Conservation (phyloP, 305 asterid species). For the Caryopteris hybrid region DNA sequence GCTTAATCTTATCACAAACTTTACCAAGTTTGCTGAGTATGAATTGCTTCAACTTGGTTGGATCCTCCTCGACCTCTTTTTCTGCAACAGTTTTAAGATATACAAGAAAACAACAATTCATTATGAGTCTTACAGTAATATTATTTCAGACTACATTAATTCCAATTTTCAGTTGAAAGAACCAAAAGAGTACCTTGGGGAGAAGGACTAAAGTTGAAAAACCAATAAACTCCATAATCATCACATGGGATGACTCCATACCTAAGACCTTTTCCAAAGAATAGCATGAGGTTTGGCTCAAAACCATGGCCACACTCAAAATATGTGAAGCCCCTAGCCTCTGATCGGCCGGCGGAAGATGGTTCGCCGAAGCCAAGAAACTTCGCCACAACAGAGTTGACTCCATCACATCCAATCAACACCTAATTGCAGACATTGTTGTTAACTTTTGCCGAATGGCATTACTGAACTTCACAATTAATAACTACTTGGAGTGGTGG, state of each 20-base stretch:
- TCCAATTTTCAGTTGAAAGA: no score
- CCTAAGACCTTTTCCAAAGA: slow-evolving; percentile 31
- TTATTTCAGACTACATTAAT: background rate
- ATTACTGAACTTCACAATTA: no score
- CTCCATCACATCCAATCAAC: slow-evolving; percentile 52
- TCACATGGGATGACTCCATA: slow-evolving; percentile 38
- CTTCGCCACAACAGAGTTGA: no score
- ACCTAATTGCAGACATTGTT: no score
- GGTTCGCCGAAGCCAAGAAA: slow-evolving; percentile 38
- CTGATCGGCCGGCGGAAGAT: slow-evolving; percentile 25
- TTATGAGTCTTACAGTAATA: background rate
- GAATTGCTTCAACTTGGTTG: slow-evolving; percentile 45
- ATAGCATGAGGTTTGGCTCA: slow-evolving; percentile 29
- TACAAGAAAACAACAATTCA: background rate
- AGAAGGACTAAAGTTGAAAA: slow-evolving; percentile 23
- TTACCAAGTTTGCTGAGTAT: slow-evolving; percentile 38
- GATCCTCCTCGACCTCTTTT: slow-evolving; percentile 35
- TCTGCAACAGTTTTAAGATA: slow-evolving; percentile 26
- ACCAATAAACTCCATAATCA: slow-evolving; percentile 37
- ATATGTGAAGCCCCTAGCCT: slow-evolving; percentile 26
- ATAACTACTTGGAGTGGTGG: no score
- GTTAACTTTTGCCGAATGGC: no score
- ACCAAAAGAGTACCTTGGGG: slow-evolving; percentile 31
- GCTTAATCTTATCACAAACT: slow-evolving; percentile 31
- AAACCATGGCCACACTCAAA: slow-evolving; percentile 36